Percentiles rank a stretch among this genome's conserved stretches.
Conservation (phyloP, 2,329 filamentous ascomycete species). For the Verticillium zaregamsianum region DNA sequence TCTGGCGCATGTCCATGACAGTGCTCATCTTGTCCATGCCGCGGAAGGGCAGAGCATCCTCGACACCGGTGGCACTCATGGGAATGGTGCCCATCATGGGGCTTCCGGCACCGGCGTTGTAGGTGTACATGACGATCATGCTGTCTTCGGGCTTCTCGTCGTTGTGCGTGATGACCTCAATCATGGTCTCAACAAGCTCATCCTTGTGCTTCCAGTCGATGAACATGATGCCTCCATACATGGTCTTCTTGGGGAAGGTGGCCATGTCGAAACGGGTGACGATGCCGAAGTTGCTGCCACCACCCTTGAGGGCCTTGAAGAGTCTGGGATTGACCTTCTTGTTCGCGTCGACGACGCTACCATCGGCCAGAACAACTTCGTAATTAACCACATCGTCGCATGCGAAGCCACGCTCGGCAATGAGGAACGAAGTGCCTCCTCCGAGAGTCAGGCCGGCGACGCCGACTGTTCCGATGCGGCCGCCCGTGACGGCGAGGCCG, state of each 20-base stretch:
- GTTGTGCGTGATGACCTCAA: not conserved
- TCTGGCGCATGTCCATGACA: conserved; percentile 1
- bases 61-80: conserved; percentile 4
- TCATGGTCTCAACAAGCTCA: not conserved
- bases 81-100: conserved; percentile 5
- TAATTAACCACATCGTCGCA: conserved; percentile 38
- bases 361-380: conserved; percentile 40
- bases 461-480: conserved; percentile 17
- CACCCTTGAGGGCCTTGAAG: conserved; percentile 43
- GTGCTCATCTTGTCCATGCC: conserved; percentile 3
- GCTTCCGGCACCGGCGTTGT: not conserved
- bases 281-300: conserved; percentile 39
- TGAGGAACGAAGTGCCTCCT: conserved; percentile 17
- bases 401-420: conserved; percentile 27
- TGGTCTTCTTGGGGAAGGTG: conserved; percentile 1
- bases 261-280: conserved; percentile 24
- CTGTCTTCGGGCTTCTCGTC: not conserved
- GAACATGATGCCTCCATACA: conserved; percentile 12
- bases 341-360: conserved; percentile 35
- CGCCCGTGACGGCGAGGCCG: conserved; percentile 18
- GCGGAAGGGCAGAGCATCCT: conserved; percentile 1
- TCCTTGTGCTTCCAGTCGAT: conserved; percentile 23
- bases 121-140: not conserved
- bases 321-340: conserved; percentile 32
- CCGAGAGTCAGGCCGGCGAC: conserved; percentile 26